Percentiles rank a stretch among this genome's conserved stretches.
These are phyloP conservation scores for Pestalotiopsis sp. DNA, from an alignment of 2,329 filamentous ascomycete genomes.

Conservation along the genomic window DNA sequence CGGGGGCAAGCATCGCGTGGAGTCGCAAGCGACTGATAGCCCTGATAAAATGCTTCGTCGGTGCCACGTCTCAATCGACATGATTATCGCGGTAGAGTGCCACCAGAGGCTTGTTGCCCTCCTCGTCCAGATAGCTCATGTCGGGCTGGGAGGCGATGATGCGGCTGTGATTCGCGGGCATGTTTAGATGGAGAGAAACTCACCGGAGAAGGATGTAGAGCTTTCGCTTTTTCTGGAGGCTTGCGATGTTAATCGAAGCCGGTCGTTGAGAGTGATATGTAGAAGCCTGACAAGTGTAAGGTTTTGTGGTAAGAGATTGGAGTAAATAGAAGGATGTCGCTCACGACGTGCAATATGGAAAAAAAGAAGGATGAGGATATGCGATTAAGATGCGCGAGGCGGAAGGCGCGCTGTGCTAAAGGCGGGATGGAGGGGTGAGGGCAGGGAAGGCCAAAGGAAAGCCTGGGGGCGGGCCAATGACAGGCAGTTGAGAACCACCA, in stretches of 20 bases:
- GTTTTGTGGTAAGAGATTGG: background rate
- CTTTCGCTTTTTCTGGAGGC: background rate
- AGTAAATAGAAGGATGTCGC: background rate
- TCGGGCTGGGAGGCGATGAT: background rate
- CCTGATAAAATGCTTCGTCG: background rate
- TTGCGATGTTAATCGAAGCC: background rate
- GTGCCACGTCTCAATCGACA: background rate
- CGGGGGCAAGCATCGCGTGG: background rate
- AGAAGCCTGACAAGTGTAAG: background rate
- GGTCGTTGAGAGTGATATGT: background rate
- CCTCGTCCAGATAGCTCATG: background rate
- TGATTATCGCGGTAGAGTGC: background rate
- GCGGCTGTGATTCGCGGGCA: background rate
- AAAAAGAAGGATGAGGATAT: background rate
- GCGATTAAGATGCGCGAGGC: conserved; percentile 12
- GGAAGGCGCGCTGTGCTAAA: conserved; percentile 3
- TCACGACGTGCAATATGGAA: background rate
- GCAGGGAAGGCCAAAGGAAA: background rate
- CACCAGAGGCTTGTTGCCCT: background rate
- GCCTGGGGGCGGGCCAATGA: background rate
- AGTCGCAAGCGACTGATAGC: background rate
- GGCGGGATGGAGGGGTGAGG: conserved; percentile 1
- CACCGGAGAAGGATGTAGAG: background rate
- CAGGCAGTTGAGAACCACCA: background rate
- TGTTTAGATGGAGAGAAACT: background rate